These are phyloP conservation scores for Cotoneaster glaucophyllus DNA, from an alignment of 306 rosid genomes.

Conservation along the genomic window DNA sequence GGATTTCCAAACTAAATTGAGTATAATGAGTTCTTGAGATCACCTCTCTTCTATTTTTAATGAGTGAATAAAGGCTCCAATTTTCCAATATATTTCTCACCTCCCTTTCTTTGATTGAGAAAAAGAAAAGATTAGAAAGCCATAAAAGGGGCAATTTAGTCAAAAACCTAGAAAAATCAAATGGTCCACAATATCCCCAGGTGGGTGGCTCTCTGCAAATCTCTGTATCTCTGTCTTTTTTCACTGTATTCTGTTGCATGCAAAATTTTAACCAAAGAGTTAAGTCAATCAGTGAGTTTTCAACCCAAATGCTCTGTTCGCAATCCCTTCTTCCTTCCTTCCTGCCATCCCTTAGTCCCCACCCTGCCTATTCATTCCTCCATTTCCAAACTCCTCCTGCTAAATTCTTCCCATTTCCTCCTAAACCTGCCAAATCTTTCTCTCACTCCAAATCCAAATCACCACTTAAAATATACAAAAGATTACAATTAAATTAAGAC, in stretches of 20 bases:
- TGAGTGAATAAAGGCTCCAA: too few relatives aligned
- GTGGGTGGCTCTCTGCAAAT: conserved; percentile 12
- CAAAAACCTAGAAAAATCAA: background rate
- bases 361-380: background rate
- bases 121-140: background rate
- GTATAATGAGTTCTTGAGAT: background rate
- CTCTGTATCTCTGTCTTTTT: background rate
- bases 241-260: conserved; percentile 6
- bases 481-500: too few relatives aligned
- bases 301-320: conserved; percentile 35
- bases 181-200: conserved; percentile 5
- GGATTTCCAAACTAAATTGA: background rate
- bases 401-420: conserved; percentile 1
- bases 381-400: background rate
- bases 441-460: background rate
- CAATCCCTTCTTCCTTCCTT: conserved; percentile 18
- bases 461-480: background rate
- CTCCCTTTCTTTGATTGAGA: background rate
- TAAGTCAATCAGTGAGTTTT: background rate
- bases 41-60: background rate
- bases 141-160: conserved; percentile 9
- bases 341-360: conserved; percentile 24
- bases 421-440: background rate
- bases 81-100: background rate
- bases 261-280: conserved; percentile 14